Base-by-base conservation (phyloP, 331 rosid species). In the Saraca asoca region DNA sequence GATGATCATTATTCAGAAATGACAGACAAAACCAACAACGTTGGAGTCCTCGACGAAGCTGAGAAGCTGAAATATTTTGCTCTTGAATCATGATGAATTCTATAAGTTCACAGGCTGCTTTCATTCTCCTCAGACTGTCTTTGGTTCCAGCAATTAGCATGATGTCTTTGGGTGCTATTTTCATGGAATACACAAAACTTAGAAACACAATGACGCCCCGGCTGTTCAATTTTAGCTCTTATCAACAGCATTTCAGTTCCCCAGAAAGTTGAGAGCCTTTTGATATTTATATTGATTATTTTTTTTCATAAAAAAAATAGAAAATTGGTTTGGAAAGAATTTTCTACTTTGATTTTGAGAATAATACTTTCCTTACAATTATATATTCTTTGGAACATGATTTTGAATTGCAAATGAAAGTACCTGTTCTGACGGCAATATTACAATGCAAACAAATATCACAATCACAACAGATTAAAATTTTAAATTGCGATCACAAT, bases 1-100 rank as follows among this genome's bases (percentile, higher is more conserved):
- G 45, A 7, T 55, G 55, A n/a, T n/a, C n/a, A n/a, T n/a, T n/a
- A n/a, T n/a, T n/a, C 62, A 53, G 63, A 39, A 16, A 19, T n/a
- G 15, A 38, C 12, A 29, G 17, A 52, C 18, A 66, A 39, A 54
- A 18, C 24, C 14, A 24, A 43, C 3, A 42, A 54, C 29, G 52
- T 6, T 19, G 39, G 54, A 13, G 29, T n/a, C n/a, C n/a, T 3
- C 3, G 31, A 1, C 16, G 75, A 52, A 66, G 46, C 42, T 17
- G 80, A 79, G 17, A 74, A 64, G 14, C 18, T 75, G 38, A 75
- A 41, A 76, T 20, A 33, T 61, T 59, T 73, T 41, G 64, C 75
- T 5, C 38, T 62, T 45, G 80, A 69, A 54, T 61, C 15, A 15
- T 33, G 17, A 72, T 2, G 57, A 45, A 31, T 44, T 53, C 42